Base-by-base conservation (phyloP, 306 rosid species). In the Sesbania bispinosa region DNA sequence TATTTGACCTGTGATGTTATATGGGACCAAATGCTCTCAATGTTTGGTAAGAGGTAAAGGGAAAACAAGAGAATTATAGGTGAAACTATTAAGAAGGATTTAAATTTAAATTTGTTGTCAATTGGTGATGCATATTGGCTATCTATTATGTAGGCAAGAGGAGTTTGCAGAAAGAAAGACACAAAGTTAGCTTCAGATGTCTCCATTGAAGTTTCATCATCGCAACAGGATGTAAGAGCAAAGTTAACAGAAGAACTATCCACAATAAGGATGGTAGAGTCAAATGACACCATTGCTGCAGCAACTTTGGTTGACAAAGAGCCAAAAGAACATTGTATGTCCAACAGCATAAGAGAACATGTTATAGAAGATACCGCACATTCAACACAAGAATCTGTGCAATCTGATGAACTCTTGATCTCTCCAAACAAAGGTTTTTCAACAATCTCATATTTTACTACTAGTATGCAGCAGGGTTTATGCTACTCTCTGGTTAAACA, bases 211-310 rank as follows among this genome's bases (percentile, higher is more conserved):
- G 73, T 38, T 73, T 69, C 78, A 13, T 73, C 85, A 5, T 62
- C 70, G 42, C 89, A 91, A 65, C 87, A 77, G 13, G 88, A 89
- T 45, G 87, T 62, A 66, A 85, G 84, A 73, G 47, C 81, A 72
- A 81, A 82, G 83, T 80, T 90, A 68, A 89, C 87, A 1, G 92
- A 86, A 71, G 96, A 86, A 71, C 53, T 87, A 24, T 89, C 97
- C 62, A 84, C 81, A 82, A 86, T 84, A 76, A 81, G 83, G 85
- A 80, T 83, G 83, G 92, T 73, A 15, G 96, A 87, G 76, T 77
- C 86, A 24, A 61, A 67, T 59, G 84, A 79, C 45, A 42, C 58
- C 41, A 45, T 68, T 51, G 50, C 74, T 15, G 57, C 68, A 45
- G 70, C 66, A 14, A 78, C 53, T 48, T 76, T 79, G 20, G 75